Evolutionary conservation across 1,139 yeast species (phyloP), one percentile per base, ranked within the genome.

Genomic region (Magnusiomyces fungicola): DNA sequence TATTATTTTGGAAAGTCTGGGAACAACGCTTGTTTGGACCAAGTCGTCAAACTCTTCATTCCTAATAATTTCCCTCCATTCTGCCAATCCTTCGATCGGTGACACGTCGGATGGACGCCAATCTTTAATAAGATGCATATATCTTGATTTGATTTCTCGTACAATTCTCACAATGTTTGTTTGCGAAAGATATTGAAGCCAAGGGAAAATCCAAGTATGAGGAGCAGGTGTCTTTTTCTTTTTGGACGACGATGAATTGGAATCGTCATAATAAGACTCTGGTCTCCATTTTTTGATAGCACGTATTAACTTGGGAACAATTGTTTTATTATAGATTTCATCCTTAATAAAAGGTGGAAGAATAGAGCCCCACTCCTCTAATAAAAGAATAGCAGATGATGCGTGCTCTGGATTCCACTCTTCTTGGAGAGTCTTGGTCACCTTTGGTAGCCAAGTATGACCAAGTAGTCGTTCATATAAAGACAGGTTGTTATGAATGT

Each of bases 351-450:
- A 55, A 0, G 57, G 57, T 2, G 73, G 71, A 2, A 78, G 50
- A 0, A 76, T 53, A 0, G 63, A 62, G 37, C 66, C 67, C 72
- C 78, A 76, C 34, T 74, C 75, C 29, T 77, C 69, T 2, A 68
- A 50, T 14, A 68, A 48, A 3, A 59, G 46, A 6, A 67, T 50
- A 1, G 63, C 65, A 2, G 63, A 43, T 6, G 60, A 58, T 0
- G 68, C 49, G 68, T 54, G 25, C 65, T 51, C 12, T 62, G 66
- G 58, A 23, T 57, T 51, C 70, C 79, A 76, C 5, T 61, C 56
- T 7, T 59, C 50, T n/a, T 53, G 45, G 21, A 72, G 61, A 22
- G 61, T 62, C 0, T 58, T 43, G 4, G 59, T 52, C 1, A 74
- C 56, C 23, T 64, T 66, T 1, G 70, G 67, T 1, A 61, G 56